These are phyloP conservation scores for Cladophialophora immunda DNA, from an alignment of 2,329 filamentous ascomycete species.

Conservation along the genomic window DNA sequence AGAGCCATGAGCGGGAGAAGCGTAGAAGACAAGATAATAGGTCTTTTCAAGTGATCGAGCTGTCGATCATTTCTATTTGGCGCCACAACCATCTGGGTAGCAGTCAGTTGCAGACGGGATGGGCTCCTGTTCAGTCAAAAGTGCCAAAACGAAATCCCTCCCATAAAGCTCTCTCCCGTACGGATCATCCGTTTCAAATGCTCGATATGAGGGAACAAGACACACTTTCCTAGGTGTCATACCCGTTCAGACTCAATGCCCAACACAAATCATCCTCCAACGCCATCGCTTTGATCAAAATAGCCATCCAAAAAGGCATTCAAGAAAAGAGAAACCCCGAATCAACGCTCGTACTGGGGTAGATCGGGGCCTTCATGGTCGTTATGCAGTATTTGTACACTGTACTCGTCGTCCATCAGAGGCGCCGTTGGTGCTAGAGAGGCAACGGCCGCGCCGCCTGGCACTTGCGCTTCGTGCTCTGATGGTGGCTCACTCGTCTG, in stretches of 20 bases:
- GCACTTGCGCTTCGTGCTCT: conserved; percentile 37
- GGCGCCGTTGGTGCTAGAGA: conserved; percentile 58
- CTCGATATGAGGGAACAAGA: not conserved
- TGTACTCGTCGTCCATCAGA: conserved; percentile 65
- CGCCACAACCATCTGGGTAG: not conserved
- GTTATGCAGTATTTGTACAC: conserved; percentile 49
- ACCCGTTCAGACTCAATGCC: conserved; percentile 1
- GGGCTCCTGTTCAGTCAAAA: conserved; percentile 1
- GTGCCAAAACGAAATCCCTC: not conserved
- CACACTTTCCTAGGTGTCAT: not conserved
- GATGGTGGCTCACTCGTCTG: conserved; percentile 69
- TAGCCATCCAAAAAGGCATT: conserved; percentile 17
- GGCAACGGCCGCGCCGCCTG: conserved; percentile 33
- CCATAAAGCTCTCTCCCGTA: not conserved
- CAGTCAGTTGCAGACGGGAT: not conserved
- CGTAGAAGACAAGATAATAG: not conserved
- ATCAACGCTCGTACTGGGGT: conserved; percentile 55
- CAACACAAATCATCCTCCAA: conserved; percentile 23
- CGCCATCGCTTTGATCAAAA: conserved; percentile 35
- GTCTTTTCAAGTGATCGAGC: not conserved
- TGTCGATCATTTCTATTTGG: conserved; percentile 5
- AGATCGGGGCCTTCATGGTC: conserved; percentile 51
- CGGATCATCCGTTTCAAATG: conserved; percentile 2
- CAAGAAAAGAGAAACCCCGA: not conserved
- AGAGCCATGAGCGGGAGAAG: not conserved